Evolutionary conservation across 345 rosid genomes (phyloP), one percentile per base, ranked within the genome.

Genomic region (Acer campestre): DNA sequence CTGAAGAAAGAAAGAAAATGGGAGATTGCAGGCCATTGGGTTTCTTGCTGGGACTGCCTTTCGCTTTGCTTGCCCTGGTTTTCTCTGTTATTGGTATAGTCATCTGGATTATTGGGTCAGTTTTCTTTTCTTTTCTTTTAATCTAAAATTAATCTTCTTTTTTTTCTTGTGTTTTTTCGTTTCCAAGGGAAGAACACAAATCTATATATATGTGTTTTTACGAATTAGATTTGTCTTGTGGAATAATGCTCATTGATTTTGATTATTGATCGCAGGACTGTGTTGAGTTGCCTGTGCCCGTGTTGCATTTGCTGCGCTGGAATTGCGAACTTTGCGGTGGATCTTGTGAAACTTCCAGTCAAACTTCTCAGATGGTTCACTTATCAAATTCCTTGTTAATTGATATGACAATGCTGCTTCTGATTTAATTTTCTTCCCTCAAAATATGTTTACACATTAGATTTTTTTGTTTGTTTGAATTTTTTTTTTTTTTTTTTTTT

Each of bases 251-350:
- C 20, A 51, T 49, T 58, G 35, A 18, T n/a, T 2, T 13, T 40
- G 0, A 0, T 68, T 71, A 27, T 20, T 0, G n/a, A 20, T 6
- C 40, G 51, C 92, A 94, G 97, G 88, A 79, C 83, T 1, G 59
- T 90, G 35, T 69, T 94, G 86, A 92, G 97, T 85, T 93, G 97
- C 82, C 73, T 94, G 75, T 94, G 97, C 80, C 98, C 98, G 22
- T 90, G 92, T 63, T 94, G 97, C 79, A 74, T 89, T 68, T 93
- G 93, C 75, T 93, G 79, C 40, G 90, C 97, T 27, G 90, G 87
- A 62, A 56, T 94, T 61, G 93, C 97, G 1, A 89, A 94, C 56
- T 77, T 89, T 27, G 97, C 97, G 0, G 82, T 93, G 73, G 85
- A 2, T 80, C 88, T 93, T 29, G 76, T 94, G 67, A 88, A 90